phyloP scores from a whole-genome alignment of 208 protist genomes.

The Trichomonas gallinae region DNA sequence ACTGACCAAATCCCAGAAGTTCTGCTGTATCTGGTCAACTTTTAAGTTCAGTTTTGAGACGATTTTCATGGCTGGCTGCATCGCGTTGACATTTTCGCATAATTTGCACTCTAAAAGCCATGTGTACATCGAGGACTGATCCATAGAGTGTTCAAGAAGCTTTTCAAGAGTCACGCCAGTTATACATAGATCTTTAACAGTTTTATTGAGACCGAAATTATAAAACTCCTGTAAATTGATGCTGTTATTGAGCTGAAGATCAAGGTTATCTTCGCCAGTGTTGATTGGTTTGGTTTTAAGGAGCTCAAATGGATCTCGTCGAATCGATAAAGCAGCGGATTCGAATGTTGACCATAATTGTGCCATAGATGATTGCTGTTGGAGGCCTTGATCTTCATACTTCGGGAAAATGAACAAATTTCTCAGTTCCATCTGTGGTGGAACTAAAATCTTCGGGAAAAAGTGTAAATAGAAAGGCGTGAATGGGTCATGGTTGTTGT shows the following conservation, averaged over 20 bases:
- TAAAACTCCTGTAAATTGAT: not conserved
- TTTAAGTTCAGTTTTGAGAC: not conserved
- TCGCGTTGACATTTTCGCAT: not conserved
- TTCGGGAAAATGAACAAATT: not conserved
- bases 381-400: not conserved
- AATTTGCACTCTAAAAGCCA: not conserved
- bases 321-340: not conserved
- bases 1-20: not conserved
- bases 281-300: not conserved
- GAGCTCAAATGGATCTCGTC: not conserved
- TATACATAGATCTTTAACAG: not conserved
- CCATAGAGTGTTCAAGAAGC: not conserved
- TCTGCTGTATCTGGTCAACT: not conserved
- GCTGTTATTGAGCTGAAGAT: not conserved
- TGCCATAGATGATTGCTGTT: not conserved
- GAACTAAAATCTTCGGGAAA: not conserved
- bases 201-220: not conserved
- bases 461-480: not conserved
- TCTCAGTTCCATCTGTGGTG: not conserved
- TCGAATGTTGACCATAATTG: not conserved
- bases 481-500: not conserved
- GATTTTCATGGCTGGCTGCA: not conserved
- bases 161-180: not conserved
- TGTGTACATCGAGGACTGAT: not conserved
- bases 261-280: not conserved